Conservation (phyloP, 768 basidiomycete genomes). For the Suillus cothurnatus region DNA sequence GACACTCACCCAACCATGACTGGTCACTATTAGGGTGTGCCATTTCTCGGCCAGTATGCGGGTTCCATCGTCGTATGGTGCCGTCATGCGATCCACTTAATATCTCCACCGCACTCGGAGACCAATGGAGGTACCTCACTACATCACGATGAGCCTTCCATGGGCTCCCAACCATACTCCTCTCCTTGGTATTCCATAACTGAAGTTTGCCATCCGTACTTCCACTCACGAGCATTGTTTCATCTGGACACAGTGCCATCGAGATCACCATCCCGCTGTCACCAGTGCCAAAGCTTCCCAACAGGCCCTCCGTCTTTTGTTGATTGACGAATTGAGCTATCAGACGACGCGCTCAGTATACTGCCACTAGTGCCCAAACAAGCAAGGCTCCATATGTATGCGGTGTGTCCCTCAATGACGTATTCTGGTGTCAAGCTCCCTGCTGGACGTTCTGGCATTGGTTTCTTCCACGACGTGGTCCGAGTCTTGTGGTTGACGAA, state of each 20-base stretch:
- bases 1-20: not conserved
- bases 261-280: not conserved
- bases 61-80: slow-evolving; percentile 17
- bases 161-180: not conserved
- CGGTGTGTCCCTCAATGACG: not conserved
- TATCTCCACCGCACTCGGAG: slow-evolving; percentile 13
- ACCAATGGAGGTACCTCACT: slow-evolving; percentile 14
- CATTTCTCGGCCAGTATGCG: not conserved
- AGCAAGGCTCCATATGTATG: not conserved
- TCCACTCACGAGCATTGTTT: not conserved
- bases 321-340: not conserved
- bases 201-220: not conserved
- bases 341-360: not conserved
- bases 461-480: not conserved
- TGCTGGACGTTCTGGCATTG: not conserved
- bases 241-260: not conserved
- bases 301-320: not conserved
- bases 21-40: not conserved
- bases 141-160: slow-evolving; percentile 2
- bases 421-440: not conserved
- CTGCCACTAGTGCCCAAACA: not conserved
- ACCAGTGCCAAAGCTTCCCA: not conserved
- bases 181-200: not conserved
- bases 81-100: slow-evolving; percentile 15
- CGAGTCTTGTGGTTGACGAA: not conserved